Evolutionary conservation across 805 yeast species (phyloP).

Genomic region (Metschnikowia bowlesiae): DNA sequence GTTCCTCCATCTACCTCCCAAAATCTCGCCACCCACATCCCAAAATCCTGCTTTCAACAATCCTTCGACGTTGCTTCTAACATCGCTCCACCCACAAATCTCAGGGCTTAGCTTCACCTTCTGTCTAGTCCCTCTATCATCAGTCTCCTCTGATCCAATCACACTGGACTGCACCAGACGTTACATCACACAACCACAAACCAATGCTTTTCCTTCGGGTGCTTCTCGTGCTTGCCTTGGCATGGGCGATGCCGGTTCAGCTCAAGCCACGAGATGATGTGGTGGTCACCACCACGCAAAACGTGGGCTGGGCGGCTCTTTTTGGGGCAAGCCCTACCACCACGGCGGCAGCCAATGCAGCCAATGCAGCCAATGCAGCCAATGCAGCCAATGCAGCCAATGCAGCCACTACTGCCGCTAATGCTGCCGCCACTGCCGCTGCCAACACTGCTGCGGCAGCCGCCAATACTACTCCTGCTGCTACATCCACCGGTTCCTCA

Average conservation of each 20-base stretch:
- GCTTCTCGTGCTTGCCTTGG: slow-evolving; percentile 6
- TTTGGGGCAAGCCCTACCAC: slow-evolving; percentile 7
- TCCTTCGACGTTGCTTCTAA: no score
- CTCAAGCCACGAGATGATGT: not conserved
- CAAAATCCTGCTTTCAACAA: no score
- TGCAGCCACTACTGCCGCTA: slow-evolving; percentile 4
- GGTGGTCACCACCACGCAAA: slow-evolving; percentile 8
- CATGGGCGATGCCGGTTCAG: slow-evolving; percentile 9
- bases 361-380: slow-evolving; percentile 2
- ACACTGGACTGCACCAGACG: no score
- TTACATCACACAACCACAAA: not conserved
- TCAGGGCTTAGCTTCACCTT: no score
- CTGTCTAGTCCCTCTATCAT: no score
- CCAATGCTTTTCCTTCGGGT: slow-evolving; percentile 5
- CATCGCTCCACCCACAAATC: no score
- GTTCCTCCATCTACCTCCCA: no score
- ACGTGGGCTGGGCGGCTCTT: slow-evolving; percentile 13
- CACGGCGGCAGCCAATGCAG: slow-evolving; percentile 1
- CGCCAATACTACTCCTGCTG: slow-evolving; percentile 3
- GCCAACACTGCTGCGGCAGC: not conserved
- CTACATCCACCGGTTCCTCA: slow-evolving; percentile 3
- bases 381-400: no score
- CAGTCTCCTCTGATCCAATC: no score
- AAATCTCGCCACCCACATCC: no score
- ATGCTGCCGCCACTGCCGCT: slow-evolving; percentile 1